These are phyloP conservation scores for Akebia trifoliata DNA, from an alignment of 164 flowering plant species.

Conservation along the genomic window DNA sequence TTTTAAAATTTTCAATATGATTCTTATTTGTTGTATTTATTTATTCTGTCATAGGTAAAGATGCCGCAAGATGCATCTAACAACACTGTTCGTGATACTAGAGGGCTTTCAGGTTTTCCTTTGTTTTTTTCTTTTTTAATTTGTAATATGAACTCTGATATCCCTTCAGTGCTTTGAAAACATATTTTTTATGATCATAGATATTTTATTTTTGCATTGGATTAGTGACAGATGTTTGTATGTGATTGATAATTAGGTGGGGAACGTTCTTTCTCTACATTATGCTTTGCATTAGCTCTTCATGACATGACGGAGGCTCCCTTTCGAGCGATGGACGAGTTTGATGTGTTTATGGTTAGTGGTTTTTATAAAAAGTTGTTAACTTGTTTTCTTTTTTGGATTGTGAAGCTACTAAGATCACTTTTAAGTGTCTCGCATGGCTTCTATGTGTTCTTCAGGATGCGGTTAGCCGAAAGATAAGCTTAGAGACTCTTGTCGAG, in stretches of 20 bases:
- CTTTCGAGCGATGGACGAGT: slow-evolving; percentile 98
- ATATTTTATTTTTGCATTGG: background rate
- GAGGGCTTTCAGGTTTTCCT: slow-evolving; percentile 73
- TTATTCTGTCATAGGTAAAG: slow-evolving; percentile 47
- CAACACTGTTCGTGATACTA: slow-evolving; percentile 70
- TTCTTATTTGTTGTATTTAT: background rate
- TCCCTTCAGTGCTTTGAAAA: background rate
- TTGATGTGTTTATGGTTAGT: slow-evolving; percentile 97
- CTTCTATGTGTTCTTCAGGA: slow-evolving; percentile 47
- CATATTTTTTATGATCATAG: background rate
- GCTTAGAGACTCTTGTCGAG: slow-evolving; percentile 84
- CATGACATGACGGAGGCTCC: slow-evolving; percentile 94
- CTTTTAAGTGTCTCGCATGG: background rate
- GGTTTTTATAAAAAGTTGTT: background rate
- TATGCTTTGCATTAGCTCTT: slow-evolving; percentile 91
- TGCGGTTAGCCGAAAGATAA: slow-evolving; percentile 93
- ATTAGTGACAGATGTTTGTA: slow-evolving; percentile 1
- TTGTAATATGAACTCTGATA: background rate
- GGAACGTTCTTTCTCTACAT: slow-evolving; percentile 90
- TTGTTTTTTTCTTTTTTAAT: background rate
- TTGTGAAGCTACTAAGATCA: too few relatives aligned
- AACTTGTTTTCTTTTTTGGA: too few relatives aligned
- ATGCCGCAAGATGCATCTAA: slow-evolving; percentile 96
- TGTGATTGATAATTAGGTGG: slow-evolving; percentile 51
- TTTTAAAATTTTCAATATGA: background rate